Conservation (phyloP, 2,329 filamentous ascomycete genomes). For the Raffaelea deltoideospora region DNA sequence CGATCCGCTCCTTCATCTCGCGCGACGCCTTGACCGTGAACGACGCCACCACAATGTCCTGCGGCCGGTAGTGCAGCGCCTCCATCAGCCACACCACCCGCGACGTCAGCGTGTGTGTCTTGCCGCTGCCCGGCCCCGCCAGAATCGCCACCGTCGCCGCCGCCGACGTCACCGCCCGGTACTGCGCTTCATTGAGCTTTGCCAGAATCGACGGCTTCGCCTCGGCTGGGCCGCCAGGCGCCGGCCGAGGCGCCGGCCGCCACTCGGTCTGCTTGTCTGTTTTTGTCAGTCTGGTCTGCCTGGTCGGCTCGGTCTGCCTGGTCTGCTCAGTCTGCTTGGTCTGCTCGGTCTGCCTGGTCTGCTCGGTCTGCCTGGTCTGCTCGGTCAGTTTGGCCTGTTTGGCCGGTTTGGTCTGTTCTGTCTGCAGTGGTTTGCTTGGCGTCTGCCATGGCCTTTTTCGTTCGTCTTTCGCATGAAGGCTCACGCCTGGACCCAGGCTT, state of each 20-base stretch:
- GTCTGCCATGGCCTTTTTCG: too few relatives aligned
- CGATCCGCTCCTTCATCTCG: slow-evolving; percentile 86
- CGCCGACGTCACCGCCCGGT: slow-evolving; percentile 37
- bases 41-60: slow-evolving; percentile 86
- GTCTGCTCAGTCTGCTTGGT: too few relatives aligned
- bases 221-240: slow-evolving; percentile 4
- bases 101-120: slow-evolving; percentile 89
- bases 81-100: slow-evolving; percentile 80
- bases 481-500: too few relatives aligned
- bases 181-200: slow-evolving; percentile 39
- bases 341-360: neutral
- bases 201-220: slow-evolving; percentile 21
- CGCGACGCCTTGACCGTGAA: slow-evolving; percentile 91
- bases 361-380: neutral
- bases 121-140: slow-evolving; percentile 59
- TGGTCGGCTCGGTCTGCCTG: too few relatives aligned
- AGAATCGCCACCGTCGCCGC: slow-evolving; percentile 47
- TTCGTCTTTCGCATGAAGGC: too few relatives aligned
- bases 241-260: too few relatives aligned
- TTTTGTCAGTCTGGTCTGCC: too few relatives aligned
- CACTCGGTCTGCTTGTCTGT: slow-evolving; percentile 3
- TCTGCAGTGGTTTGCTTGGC: too few relatives aligned
- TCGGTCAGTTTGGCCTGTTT: too few relatives aligned
- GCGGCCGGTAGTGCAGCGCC: slow-evolving; percentile 55
- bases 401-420: too few relatives aligned